Percentiles rank a stretch among this genome's conserved stretches.
Evolutionary conservation across 2,329 filamentous ascomycete genomes (phyloP).

Genomic region (Leptographium procerum): DNA sequence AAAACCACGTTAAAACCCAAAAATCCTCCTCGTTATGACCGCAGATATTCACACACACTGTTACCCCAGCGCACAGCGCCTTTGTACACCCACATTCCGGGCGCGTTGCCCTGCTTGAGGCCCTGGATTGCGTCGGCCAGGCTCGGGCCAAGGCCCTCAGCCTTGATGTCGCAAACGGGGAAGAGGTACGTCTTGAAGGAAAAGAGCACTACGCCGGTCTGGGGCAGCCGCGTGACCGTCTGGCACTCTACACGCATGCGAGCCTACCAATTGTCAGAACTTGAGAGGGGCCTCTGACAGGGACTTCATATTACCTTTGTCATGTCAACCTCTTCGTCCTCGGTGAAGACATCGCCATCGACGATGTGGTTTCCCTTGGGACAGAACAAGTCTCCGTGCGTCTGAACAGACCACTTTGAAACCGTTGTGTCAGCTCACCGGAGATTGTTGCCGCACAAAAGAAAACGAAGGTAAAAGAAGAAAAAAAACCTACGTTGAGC

Average conservation of each 20-base stretch:
- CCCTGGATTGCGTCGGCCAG: conserved; percentile 44
- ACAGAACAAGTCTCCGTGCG: conserved; percentile 29
- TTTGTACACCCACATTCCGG: conserved; percentile 43
- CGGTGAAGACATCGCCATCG: conserved; percentile 20
- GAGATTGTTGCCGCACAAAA: no score
- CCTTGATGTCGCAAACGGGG: conserved; percentile 34
- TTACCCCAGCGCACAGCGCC: conserved; percentile 35
- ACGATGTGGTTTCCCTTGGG: conserved; percentile 25
- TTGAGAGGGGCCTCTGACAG: neutral
- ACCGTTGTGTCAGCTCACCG: no score
- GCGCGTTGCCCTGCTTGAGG: conserved; percentile 36
- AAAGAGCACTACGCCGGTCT: conserved; percentile 35
- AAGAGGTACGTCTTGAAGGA: conserved; percentile 47
- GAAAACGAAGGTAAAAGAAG: no score
- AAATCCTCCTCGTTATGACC: conserved; percentile 14
- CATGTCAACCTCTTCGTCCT: conserved; percentile 26
- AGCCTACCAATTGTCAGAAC: conserved; percentile 15
- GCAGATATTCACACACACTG: conserved; percentile 33
- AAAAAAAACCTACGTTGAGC: conserved; percentile 32
- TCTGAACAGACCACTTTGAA: conserved; percentile 36
- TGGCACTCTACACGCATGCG: conserved; percentile 38
- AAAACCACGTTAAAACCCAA: neutral
- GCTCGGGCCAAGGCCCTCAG: conserved; percentile 32
- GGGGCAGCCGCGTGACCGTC: conserved; percentile 36
- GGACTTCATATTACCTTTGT: conserved; percentile 18